A percentile compares a stretch with the other conserved stretches of the same genome.
Evolutionary conservation across 805 yeast species (phyloP).

Genomic region (Tetrapisispora namnaoensis): DNA sequence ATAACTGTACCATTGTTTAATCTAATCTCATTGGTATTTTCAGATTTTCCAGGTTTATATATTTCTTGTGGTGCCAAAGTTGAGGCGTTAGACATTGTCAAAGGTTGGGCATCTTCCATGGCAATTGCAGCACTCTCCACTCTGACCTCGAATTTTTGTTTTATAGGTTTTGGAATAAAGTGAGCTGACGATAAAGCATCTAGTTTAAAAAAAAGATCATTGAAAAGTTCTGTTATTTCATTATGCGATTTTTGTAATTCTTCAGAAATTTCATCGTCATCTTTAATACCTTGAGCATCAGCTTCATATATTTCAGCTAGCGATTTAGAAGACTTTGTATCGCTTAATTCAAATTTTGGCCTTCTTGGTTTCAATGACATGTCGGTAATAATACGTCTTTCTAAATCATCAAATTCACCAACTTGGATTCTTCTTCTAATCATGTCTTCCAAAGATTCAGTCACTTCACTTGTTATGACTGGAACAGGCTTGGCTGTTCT

Average conservation of each 20-base stretch:
- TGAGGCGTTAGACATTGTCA: slow-evolving; percentile 60
- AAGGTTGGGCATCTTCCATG: slow-evolving; percentile 96
- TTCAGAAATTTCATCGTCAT: slow-evolving; percentile 44
- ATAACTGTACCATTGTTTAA: slow-evolving; percentile 71
- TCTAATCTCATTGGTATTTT: slow-evolving; percentile 50
- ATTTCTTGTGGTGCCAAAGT: slow-evolving; percentile 94
- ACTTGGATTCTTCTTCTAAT: slow-evolving; percentile 72
- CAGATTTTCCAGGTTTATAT: slow-evolving; percentile 43
- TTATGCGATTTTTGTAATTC: slow-evolving; percentile 64
- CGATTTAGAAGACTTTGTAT: slow-evolving; percentile 75
- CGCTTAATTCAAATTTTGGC: slow-evolving; percentile 57
- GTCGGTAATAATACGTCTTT: slow-evolving; percentile 59
- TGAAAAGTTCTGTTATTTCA: slow-evolving; percentile 62
- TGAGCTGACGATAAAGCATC: slow-evolving; percentile 93
- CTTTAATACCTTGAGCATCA: slow-evolving; percentile 50
- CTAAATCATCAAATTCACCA: slow-evolving; percentile 75
- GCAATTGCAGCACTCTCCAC: slow-evolving; percentile 72
- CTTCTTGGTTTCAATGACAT: slow-evolving; percentile 46
- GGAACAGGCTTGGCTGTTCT: slow-evolving; percentile 94
- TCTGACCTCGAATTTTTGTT: slow-evolving; percentile 69
- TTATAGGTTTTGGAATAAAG: slow-evolving; percentile 83
- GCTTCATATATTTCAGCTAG: slow-evolving; percentile 90
- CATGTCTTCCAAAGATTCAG: slow-evolving; percentile 80
- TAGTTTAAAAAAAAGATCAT: slow-evolving; percentile 53
- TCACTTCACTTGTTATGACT: slow-evolving; percentile 78